Percentiles rank a stretch among this genome's conserved stretches.
These are phyloP conservation scores for Mycena olivaceomarginata DNA, from an alignment of 768 basidiomycete species.

Conservation along the genomic window DNA sequence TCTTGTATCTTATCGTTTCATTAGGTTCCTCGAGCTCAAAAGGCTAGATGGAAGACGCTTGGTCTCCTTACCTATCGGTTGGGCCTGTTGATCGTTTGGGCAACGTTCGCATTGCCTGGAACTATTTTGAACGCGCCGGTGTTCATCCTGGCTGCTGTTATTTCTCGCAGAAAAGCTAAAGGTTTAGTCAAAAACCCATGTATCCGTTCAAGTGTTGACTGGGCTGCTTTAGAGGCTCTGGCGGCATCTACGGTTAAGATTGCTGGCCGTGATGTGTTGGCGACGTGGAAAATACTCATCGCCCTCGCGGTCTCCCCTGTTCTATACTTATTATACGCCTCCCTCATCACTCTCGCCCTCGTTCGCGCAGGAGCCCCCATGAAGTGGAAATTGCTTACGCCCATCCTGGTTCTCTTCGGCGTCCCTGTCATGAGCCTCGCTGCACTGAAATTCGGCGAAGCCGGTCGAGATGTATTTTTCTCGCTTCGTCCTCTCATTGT, in stretches of 20 bases:
- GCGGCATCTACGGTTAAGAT: slow-evolving; percentile 97
- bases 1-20: slow-evolving; percentile 15
- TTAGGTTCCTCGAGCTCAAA: slow-evolving; percentile 90
- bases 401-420: slow-evolving; percentile 81
- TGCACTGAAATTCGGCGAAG: slow-evolving; percentile 97
- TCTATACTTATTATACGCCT: slow-evolving; percentile 88
- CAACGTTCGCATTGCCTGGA: slow-evolving; percentile 90
- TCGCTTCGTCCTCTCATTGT: slow-evolving; percentile 93
- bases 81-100: slow-evolving; percentile 86
- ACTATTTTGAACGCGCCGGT: slow-evolving; percentile 94
- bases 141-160: slow-evolving; percentile 92
- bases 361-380: slow-evolving; percentile 78
- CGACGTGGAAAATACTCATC: slow-evolving; percentile 97
- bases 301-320: slow-evolving; percentile 91
- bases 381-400: slow-evolving; percentile 82
- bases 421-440: slow-evolving; percentile 95
- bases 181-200: slow-evolving; percentile 62
- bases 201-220: not conserved
- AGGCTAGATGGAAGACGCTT: slow-evolving; percentile 90
- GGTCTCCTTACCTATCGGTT: slow-evolving; percentile 90
- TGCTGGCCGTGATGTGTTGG: slow-evolving; percentile 96
- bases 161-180: slow-evolving; percentile 92
- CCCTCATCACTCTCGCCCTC: slow-evolving; percentile 83
- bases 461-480: slow-evolving; percentile 92
- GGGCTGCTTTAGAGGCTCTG: slow-evolving; percentile 83